Percentiles rank a stretch among this genome's conserved stretches.
phyloP scores from a whole-genome alignment of 2,329 filamentous ascomycete genomes.

The Calycina herbarum region DNA sequence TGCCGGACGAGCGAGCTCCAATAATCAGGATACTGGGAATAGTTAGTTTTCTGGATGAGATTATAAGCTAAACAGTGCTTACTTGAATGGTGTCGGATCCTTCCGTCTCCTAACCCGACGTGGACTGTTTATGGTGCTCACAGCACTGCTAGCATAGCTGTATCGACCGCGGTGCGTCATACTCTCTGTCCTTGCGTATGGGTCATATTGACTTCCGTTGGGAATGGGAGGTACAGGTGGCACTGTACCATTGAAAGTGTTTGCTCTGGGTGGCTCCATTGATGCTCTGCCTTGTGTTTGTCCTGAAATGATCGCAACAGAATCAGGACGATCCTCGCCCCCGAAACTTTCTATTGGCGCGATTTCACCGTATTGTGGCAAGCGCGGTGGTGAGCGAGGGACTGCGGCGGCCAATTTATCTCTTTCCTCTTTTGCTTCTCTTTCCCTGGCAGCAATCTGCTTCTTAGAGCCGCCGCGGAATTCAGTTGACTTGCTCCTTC shows the following conservation, averaged over 20 bases:
- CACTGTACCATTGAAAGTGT: slow-evolving; percentile 42
- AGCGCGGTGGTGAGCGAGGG: slow-evolving; percentile 27
- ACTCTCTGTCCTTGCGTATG: slow-evolving; percentile 83
- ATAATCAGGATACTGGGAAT: slow-evolving; percentile 77
- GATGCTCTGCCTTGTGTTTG: slow-evolving; percentile 45
- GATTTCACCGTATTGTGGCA: slow-evolving; percentile 45
- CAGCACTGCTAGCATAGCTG: slow-evolving; percentile 90
- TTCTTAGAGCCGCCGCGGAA: too few relatives aligned
- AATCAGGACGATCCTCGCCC: slow-evolving; percentile 64
- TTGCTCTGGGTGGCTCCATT: slow-evolving; percentile 50
- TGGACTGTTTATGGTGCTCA: slow-evolving; percentile 90
- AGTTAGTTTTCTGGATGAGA: slow-evolving; percentile 19
- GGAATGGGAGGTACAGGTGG: slow-evolving; percentile 53
- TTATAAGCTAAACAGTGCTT: slow-evolving; percentile 43
- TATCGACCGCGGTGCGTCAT: slow-evolving; percentile 96
- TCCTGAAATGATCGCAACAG: slow-evolving; percentile 58
- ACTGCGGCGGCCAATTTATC: too few relatives aligned
- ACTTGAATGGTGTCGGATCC: slow-evolving; percentile 99
- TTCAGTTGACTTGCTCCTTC: too few relatives aligned
- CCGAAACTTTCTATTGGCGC: slow-evolving; percentile 45
- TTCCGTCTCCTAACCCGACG: slow-evolving; percentile 90
- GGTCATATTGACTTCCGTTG: slow-evolving; percentile 62
- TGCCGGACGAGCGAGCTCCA: slow-evolving; percentile 83
- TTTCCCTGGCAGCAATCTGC: too few relatives aligned
- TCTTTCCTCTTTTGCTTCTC: too few relatives aligned